phyloP scores from a whole-genome alignment of 75 land plant genomes.

The Pinus albicaulis region DNA sequence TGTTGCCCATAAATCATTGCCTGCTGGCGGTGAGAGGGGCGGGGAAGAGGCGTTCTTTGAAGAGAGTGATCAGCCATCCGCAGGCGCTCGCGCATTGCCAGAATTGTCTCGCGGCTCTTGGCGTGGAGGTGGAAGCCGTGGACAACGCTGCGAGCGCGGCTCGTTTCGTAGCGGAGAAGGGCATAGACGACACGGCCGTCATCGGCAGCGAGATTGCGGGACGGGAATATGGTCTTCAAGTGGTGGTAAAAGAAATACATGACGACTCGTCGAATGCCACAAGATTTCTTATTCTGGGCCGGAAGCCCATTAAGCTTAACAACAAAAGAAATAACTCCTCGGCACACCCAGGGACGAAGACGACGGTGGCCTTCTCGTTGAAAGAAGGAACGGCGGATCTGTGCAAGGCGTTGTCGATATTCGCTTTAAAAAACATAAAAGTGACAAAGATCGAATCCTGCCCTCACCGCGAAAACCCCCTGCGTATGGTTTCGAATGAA shows the following conservation, averaged over 20 bases:
- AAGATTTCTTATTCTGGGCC: conserved; percentile 26
- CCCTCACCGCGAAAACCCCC: conserved; percentile 16
- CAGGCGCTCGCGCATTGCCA: conserved; percentile 33
- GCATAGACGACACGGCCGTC: background rate
- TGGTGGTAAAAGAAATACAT: conserved; percentile 25
- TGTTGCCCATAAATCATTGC: conserved; percentile 12
- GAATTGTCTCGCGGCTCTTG: background rate
- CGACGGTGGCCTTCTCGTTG: no score
- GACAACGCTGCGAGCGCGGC: conserved; percentile 19
- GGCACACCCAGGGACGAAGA: no score
- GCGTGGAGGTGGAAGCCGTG: conserved; percentile 6
- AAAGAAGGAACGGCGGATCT: no score
- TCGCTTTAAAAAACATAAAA: background rate
- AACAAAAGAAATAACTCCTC: no score
- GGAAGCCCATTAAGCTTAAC: background rate
- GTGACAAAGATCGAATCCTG: conserved; percentile 4
- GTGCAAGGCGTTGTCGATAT: conserved; percentile 17
- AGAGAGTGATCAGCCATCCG: conserved; percentile 14
- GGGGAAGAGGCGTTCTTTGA: background rate
- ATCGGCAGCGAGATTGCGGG: no score
- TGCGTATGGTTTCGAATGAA: conserved; percentile 10
- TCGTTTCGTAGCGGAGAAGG: conserved; percentile 11
- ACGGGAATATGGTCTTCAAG: background rate
- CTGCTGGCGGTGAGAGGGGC: background rate
- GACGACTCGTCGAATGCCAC: background rate